Percentiles rank a stretch among this genome's conserved stretches.
Evolutionary conservation across 169 alveolate genomes (phyloP).

Genomic region (Toxoplasma gondii): DNA sequence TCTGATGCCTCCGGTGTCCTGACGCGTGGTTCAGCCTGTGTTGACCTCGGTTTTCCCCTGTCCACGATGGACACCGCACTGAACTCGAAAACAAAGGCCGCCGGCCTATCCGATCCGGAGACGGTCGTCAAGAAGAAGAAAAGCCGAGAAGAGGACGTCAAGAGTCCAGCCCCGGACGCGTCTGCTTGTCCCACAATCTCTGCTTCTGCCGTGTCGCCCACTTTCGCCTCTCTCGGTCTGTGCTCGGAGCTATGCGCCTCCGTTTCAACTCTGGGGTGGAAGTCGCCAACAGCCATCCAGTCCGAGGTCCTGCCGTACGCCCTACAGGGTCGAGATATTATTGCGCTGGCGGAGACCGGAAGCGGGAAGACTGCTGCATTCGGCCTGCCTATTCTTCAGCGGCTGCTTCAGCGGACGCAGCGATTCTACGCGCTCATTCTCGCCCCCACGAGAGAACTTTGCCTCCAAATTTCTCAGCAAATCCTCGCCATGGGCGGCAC

Average conservation of each 20-base stretch:
- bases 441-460: slow-evolving; percentile 98
- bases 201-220: neutral
- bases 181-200: neutral
- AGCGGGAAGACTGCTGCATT: slow-evolving; percentile 93
- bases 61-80: neutral
- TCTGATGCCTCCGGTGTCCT: too few relatives aligned
- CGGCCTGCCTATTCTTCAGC: slow-evolving; percentile 96
- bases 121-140: neutral
- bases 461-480: slow-evolving; percentile 97
- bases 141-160: neutral
- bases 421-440: slow-evolving; percentile 67
- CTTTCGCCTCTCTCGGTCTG: slow-evolving; percentile 93
- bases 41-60: neutral
- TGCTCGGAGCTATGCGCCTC: slow-evolving; percentile 95
- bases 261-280: slow-evolving; percentile 90
- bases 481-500: slow-evolving; percentile 94
- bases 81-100: too few relatives aligned
- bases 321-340: slow-evolving; percentile 93
- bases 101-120: too few relatives aligned
- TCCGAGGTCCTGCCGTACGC: slow-evolving; percentile 92
- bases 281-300: slow-evolving; percentile 94
- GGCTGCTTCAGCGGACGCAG: slow-evolving; percentile 74
- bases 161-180: neutral
- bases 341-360: slow-evolving; percentile 99
- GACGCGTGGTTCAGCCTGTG: neutral